These are phyloP conservation scores for Penicillium crustosum DNA, from an alignment of 2,329 filamentous ascomycete species.

Conservation along the genomic window DNA sequence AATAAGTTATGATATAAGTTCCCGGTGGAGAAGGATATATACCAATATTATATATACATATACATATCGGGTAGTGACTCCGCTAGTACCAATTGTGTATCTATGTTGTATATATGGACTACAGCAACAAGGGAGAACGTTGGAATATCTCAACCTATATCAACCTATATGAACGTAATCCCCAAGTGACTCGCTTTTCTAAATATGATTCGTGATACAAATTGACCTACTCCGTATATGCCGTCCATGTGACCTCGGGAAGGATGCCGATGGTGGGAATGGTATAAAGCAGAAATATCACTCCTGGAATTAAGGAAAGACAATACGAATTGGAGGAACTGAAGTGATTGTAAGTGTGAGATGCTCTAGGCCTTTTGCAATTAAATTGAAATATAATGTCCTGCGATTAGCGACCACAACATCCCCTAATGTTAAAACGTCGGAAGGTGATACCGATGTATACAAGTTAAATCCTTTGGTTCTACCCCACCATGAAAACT, in stretches of 20 bases:
- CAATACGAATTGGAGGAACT: neutral
- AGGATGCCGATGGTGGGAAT: neutral
- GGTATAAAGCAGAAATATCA: neutral
- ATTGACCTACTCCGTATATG: neutral
- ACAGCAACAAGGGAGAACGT: neutral
- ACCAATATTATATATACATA: neutral
- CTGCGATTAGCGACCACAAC: neutral
- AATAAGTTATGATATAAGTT: neutral
- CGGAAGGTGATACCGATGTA: neutral
- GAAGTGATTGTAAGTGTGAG: neutral
- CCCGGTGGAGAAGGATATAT: neutral
- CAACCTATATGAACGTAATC: no score
- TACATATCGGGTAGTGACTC: neutral
- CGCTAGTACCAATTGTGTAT: neutral
- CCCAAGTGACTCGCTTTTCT: neutral
- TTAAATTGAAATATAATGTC: neutral
- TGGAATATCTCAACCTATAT: neutral
- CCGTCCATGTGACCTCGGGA: neutral
- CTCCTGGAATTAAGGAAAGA: neutral
- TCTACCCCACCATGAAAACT: slow-evolving; percentile 4
- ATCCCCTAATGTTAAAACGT: neutral
- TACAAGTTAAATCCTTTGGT: neutral
- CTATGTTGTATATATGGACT: neutral
- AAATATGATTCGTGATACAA: neutral
- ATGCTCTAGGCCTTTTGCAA: neutral